Conservation (phyloP, 352 stramenopile genomes). For the Phytopythium aichiense region DNA sequence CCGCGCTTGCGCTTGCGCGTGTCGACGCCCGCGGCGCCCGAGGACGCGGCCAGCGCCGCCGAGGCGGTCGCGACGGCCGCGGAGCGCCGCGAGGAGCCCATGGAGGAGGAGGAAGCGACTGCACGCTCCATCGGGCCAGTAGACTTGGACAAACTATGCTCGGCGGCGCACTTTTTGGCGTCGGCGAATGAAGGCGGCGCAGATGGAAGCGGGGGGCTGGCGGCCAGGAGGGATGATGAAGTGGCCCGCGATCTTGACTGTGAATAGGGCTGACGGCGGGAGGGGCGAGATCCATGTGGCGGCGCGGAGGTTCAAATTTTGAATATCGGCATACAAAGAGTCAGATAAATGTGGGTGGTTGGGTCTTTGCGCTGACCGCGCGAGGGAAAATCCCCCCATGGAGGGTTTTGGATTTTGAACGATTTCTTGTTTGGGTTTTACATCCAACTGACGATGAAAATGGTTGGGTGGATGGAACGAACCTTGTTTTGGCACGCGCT, state of each 20-base stretch:
- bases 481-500: not conserved
- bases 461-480: not conserved
- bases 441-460: too few species aligned
- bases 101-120: not conserved
- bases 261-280: not conserved
- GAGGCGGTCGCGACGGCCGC: slow-evolving; percentile 10
- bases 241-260: slow-evolving; percentile 2
- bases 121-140: slow-evolving; percentile 4
- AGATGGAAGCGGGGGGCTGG: not conserved
- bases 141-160: not conserved
- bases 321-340: slow-evolving; percentile 4
- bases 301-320: slow-evolving; percentile 8
- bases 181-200: not conserved
- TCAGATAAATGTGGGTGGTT: not conserved
- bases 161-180: not conserved
- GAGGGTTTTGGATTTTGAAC: too few species aligned
- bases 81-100: not conserved
- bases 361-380: not conserved
- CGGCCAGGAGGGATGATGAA: slow-evolving; percentile 4
- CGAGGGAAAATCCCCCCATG: not conserved
- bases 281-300: slow-evolving; percentile 5
- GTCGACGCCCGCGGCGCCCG: slow-evolving; percentile 16
- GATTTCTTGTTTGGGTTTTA: too few species aligned
- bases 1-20: slow-evolving; percentile 74
- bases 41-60: not conserved